Percentiles rank a stretch among this genome's conserved stretches.
Conservation (phyloP, 345 rosid genomes). For the Moringa oleifera region DNA sequence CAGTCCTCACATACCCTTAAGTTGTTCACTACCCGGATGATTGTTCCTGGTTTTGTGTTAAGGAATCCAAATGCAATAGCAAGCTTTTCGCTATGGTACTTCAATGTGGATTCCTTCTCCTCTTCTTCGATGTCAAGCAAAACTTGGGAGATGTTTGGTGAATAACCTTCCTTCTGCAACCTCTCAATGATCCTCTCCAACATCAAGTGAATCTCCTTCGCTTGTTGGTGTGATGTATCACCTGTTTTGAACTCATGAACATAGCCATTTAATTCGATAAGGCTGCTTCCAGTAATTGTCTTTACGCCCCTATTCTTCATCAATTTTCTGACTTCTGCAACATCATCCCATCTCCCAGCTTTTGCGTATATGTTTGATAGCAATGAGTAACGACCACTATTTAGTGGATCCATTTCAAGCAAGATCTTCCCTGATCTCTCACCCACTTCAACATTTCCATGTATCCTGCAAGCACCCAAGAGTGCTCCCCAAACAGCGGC, state of each 20-base stretch:
- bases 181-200: constrained; percentile 26
- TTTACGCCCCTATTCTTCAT: constrained; percentile 43
- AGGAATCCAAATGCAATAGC: constrained; percentile 40
- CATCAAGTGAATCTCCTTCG: constrained; percentile 24
- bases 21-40: constrained; percentile 33
- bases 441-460: constrained; percentile 32
- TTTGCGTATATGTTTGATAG: constrained; percentile 42
- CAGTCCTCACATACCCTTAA: constrained; percentile 40
- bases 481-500: constrained; percentile 47
- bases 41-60: constrained; percentile 28
- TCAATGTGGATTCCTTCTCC: constrained; percentile 30
- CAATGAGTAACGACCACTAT: constrained; percentile 38
- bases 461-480: constrained; percentile 38
- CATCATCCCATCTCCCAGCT: constrained; percentile 42
- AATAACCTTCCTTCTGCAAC: constrained; percentile 31
- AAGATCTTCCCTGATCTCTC: constrained; percentile 34
- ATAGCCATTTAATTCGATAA: constrained; percentile 25
- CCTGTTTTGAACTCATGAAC: constrained; percentile 42
- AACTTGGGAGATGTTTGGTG: constrained; percentile 30
- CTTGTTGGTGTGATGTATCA: constrained; percentile 33
- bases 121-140: constrained; percentile 41
- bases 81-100: constrained; percentile 40
- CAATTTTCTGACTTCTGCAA: constrained; percentile 26
- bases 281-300: constrained; percentile 32
- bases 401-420: constrained; percentile 33